Percentiles rank a stretch among this genome's conserved stretches.
These are phyloP conservation scores for Meripilus lineatus DNA, from an alignment of 1,284 basidiomycete species.

Conservation along the genomic window DNA sequence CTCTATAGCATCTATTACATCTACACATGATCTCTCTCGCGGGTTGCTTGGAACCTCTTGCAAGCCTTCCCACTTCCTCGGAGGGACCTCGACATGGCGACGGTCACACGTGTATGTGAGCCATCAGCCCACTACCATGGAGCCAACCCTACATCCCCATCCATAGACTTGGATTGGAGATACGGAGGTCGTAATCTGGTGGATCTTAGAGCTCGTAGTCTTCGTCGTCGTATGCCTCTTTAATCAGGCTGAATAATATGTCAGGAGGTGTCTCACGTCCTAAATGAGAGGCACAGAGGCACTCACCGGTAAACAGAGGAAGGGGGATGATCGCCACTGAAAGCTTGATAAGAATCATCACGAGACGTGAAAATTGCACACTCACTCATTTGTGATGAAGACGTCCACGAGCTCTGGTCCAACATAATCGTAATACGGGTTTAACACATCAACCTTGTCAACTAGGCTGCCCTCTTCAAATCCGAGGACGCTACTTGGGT, in stretches of 20 bases:
- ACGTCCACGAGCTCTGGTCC: constrained; percentile 88
- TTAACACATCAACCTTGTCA: constrained; percentile 85
- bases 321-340: constrained; percentile 87
- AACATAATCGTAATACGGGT: constrained; percentile 94
- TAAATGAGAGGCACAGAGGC: background rate
- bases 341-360: constrained; percentile 11
- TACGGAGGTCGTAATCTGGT: background rate
- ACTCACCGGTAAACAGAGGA: constrained; percentile 82
- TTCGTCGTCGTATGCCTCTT: constrained; percentile 91
- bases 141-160: too few relatives aligned
- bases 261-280: constrained; percentile 11
- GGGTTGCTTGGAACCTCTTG: too few relatives aligned
- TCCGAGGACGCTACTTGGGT: constrained; percentile 80
- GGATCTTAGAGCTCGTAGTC: constrained; percentile 62
- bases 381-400: constrained; percentile 96
- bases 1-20: too few relatives aligned
- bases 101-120: too few relatives aligned
- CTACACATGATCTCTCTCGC: too few relatives aligned
- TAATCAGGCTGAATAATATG: constrained; percentile 57
- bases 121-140: too few relatives aligned
- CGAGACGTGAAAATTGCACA: constrained; percentile 18
- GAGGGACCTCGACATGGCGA: too few relatives aligned
- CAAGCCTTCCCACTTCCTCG: too few relatives aligned
- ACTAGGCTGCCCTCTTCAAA: constrained; percentile 74
- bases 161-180: constrained; percentile 4